Conservation (phyloP, 2,329 filamentous ascomycete genomes). For the Neopestalotiopsis sp. region DNA sequence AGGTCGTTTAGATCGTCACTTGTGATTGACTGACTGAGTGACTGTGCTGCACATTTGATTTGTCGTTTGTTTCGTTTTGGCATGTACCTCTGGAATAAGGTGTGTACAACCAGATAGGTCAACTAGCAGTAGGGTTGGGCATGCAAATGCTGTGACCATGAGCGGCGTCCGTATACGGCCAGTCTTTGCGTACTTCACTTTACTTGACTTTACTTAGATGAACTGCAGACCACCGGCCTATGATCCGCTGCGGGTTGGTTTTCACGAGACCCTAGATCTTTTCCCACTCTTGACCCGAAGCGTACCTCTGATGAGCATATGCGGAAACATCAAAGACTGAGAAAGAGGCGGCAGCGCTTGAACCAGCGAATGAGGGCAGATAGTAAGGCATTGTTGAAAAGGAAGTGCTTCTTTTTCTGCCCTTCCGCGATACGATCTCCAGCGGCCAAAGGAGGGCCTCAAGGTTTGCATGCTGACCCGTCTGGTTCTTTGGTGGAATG, state of each 20-base stretch:
- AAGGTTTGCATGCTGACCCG: no score
- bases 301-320: not conserved
- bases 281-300: not conserved
- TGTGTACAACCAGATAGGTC: not conserved
- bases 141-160: slow-evolving; percentile 1
- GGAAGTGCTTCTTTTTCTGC: no score
- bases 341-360: not conserved
- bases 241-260: slow-evolving; percentile 1
- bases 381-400: not conserved
- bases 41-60: not conserved
- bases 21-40: not conserved
- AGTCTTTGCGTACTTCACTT: not conserved
- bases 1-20: not conserved
- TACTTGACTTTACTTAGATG: not conserved
- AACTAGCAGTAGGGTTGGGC: not conserved
- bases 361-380: not conserved
- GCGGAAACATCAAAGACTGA: not conserved
- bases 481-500: no score
- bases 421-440: no score
- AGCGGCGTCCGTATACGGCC: not conserved
- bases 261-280: slow-evolving; percentile 4
- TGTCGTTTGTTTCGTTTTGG: not conserved
- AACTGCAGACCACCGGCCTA: not conserved
- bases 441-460: no score
- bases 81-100: not conserved